Conservation (phyloP, 441 rosid species). For the Corymbia calophylla region DNA sequence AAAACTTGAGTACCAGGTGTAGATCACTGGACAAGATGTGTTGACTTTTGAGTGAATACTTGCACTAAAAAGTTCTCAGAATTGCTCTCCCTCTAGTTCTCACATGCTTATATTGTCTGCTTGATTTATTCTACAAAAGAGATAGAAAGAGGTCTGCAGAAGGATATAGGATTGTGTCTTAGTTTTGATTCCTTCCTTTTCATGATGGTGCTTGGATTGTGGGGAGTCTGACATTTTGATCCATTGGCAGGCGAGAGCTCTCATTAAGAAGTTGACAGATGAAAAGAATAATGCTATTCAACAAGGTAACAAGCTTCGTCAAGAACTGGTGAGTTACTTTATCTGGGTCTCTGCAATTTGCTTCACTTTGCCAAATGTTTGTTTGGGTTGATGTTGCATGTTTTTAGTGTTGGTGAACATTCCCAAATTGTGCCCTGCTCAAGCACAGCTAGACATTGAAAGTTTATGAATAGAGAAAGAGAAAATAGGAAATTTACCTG, state of each 20-base stretch:
- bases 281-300: conserved; percentile 63
- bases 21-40: background rate
- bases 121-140: background rate
- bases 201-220: background rate
- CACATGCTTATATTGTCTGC: background rate
- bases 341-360: background rate
- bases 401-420: background rate
- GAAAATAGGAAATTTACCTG: background rate
- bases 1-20: background rate
- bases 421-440: background rate
- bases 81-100: background rate
- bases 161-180: background rate
- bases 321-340: conserved; percentile 57
- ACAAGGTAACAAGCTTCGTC: conserved; percentile 57
- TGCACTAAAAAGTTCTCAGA: background rate
- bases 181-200: background rate
- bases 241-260: conserved; percentile 44
- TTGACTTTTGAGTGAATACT: background rate
- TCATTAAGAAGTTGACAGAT: conserved; percentile 61
- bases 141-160: background rate
- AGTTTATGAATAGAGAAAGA: background rate
- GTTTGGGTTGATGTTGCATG: background rate
- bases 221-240: background rate
- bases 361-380: background rate
- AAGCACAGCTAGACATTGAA: background rate